Evolutionary conservation across 1,284 basidiomycete species (phyloP), one percentile per base, ranked within the genome.

Genomic region (Tetrapyrgos nigripes): DNA sequence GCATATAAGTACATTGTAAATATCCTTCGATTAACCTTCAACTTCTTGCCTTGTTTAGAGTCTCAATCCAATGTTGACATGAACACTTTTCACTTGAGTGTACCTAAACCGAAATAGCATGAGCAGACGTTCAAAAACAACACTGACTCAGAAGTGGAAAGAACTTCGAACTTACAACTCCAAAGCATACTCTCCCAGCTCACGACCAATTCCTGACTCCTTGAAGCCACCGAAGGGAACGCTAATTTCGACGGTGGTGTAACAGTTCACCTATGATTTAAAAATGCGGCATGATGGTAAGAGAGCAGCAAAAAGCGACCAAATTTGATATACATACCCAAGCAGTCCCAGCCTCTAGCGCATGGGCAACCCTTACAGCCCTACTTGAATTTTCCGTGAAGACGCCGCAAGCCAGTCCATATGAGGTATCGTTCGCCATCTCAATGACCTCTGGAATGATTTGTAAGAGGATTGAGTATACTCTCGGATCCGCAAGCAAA

Each of bases 181-280:
- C 58, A 93, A 68, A 5, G 89, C 92, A 70, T 92, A 89, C 67
- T 91, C 85, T 50, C 92, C 92, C 48, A 89, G 74, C 74, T 93
- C 91, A 59, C 91, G 83, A 6, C 92, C 92, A 51, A 92, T 85
- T 53, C 89, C 89, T 14, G 80, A 82, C 68, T 88, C 83, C 81
- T 93, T 93, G 83, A 80, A 93, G 26, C 92, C 92, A 55, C 92
- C 91, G 73, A 93, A 93, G 9, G 91, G 89, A 43, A 89, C 74
- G 50, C 79, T 76, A 19, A 81, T 70, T 68, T 85, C 69, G 29
- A 89, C 71, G 67, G 79, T 73, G 75, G 89, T 91, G 68, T 81
- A 80, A 63, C 83, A 87, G 78, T 93, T 93, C 68, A 92, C 72
- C 82, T 80, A 37, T 11, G n/a, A 48, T 37, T 28, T 23, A 26